Base-by-base conservation (phyloP, 148 eudicot genomes). In the Oxyria digyna region DNA sequence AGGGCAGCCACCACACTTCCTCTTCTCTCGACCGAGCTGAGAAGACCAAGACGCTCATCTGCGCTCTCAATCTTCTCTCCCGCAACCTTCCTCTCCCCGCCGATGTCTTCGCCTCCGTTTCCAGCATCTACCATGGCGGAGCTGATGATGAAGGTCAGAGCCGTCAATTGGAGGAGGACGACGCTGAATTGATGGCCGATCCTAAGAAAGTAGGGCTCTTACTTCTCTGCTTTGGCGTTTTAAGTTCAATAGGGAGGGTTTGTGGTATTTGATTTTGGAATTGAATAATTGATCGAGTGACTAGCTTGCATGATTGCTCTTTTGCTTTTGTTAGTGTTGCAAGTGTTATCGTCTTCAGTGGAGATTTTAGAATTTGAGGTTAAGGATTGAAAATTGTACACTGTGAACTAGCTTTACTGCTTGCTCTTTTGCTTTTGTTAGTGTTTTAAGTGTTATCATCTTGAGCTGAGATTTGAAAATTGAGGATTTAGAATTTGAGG, bases 71-170 rank as follows among this genome's bases (percentile, higher is more conserved):
- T 74, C 79, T 90, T 62, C 81, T 95, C 77, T 95, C 99, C 20
- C 88, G 99, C 17, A 83, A 95, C 64, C 83, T 95, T 62, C 99
- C 99, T 68, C 84, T 95, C n/a, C 97, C 99, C 15, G 76, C 80
- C 1, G 77, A 87, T 20, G 83, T 95, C 3, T 82, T 85, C 71
- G 83, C 85, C 29, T 78, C 93, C 27, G 96, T 95, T 17, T 82
- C 87, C 43, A 80, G 85, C 37, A 91, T 95, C 59, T 94, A 75
- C 69, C 71, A 32, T 13, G 73, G 63, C 57, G 69, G 7, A 24
- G 65, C 4, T 42, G 77, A 2, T 5, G 69, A 62, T 63, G 55
- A 59, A 8, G 75, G 4, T 8, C 37, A 59, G 29, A 69, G 9
- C 8, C 48, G 7, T 40, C 69, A 78, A 48, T 67, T 41, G 70